phyloP scores from a whole-genome alignment of 1,284 basidiomycete genomes.

The Tremellales sp. region DNA sequence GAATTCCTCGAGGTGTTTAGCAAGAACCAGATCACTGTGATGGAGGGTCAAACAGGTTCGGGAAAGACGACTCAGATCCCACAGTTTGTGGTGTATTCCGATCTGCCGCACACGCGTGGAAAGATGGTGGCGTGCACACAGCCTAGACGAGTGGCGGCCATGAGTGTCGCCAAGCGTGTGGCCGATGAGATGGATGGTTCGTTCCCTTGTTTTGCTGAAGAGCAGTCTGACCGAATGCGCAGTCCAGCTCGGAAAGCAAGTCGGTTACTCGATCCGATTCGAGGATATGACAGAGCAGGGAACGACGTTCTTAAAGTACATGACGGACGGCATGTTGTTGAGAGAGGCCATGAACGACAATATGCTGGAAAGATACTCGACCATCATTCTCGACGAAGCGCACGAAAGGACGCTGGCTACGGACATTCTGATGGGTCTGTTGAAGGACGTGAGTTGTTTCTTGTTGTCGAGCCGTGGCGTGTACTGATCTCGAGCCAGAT shows the following conservation, averaged over 20 bases:
- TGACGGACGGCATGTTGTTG: constrained; percentile 98
- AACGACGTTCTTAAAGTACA: constrained; percentile 92
- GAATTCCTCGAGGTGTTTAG: constrained; percentile 83
- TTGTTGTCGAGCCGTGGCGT: not conserved
- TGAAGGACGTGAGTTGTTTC: constrained; percentile 52
- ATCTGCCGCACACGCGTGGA: constrained; percentile 80
- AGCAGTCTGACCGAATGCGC: constrained; percentile 1
- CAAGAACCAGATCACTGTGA: constrained; percentile 83
- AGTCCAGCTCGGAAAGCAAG: constrained; percentile 88
- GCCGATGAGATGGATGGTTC: constrained; percentile 95
- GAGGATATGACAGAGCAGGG: constrained; percentile 94
- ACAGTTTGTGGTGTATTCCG: constrained; percentile 91
- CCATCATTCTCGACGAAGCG: constrained; percentile 97
- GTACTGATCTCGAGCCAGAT: constrained; percentile 55
- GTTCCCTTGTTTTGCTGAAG: not conserved
- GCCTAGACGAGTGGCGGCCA: constrained; percentile 92
- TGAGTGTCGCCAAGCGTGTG: constrained; percentile 97
- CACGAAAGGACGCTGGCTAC: constrained; percentile 98
- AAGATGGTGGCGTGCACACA: constrained; percentile 97
- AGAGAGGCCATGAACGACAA: constrained; percentile 98
- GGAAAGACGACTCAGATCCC: constrained; percentile 99
- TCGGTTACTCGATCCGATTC: constrained; percentile 98
- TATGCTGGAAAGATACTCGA: constrained; percentile 82
- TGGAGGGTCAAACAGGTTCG: constrained; percentile 97
- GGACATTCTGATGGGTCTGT: constrained; percentile 95